Evolutionary conservation across 2,329 filamentous ascomycete genomes (phyloP).

Genomic region (Xylaria polymorpha): DNA sequence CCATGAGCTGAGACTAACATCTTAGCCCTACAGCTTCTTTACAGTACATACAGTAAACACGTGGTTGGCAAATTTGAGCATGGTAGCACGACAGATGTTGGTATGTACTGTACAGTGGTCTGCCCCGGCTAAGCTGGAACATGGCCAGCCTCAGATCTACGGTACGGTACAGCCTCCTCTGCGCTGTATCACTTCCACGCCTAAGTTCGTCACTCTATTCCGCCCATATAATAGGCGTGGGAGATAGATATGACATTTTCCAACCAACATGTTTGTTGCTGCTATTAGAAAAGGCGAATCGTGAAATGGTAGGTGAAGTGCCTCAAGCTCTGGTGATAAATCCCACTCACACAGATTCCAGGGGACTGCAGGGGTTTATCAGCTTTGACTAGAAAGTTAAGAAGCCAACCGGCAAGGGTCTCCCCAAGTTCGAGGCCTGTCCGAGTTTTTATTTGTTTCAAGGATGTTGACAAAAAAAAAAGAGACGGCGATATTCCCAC

Average conservation of each 20-base stretch:
- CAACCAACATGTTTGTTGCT: neutral
- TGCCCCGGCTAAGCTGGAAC: neutral
- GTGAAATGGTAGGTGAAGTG: neutral
- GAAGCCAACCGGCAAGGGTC: neutral
- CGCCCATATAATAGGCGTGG: neutral
- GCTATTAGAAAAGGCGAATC: neutral
- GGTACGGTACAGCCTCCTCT: neutral
- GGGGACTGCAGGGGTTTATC: neutral
- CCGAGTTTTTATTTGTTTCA: neutral
- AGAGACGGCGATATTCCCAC: neutral
- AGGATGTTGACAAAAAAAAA: constrained; percentile 17
- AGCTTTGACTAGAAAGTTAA: neutral
- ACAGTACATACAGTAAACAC: neutral
- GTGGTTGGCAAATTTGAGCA: neutral
- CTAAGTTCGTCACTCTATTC: neutral
- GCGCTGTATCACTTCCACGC: neutral
- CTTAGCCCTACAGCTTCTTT: neutral
- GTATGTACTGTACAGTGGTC: neutral
- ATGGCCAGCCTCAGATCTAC: neutral
- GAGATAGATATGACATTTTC: neutral
- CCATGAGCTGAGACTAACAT: neutral
- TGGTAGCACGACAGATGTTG: neutral
- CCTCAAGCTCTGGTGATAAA: neutral
- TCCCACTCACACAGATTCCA: neutral
- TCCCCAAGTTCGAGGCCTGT: neutral